These are phyloP conservation scores for Lepidopterella palustris DNA, from an alignment of 495 filamentous ascomycete species.

Conservation along the genomic window DNA sequence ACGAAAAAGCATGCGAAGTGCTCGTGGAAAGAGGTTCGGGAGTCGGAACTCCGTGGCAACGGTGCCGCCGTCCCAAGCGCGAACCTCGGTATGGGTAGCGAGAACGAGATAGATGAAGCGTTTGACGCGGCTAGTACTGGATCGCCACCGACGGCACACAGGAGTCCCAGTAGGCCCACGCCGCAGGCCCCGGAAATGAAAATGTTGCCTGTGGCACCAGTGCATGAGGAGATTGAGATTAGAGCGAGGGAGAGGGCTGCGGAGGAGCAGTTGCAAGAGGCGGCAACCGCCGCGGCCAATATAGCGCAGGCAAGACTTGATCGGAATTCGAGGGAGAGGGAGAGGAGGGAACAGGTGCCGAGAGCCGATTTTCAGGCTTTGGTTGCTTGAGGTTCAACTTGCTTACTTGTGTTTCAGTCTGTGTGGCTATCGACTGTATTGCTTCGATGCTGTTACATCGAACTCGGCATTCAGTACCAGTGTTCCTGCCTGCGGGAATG, in stretches of 20 bases:
- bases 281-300: neutral
- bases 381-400: too few species aligned
- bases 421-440: too few species aligned
- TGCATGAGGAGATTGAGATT: neutral
- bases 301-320: neutral
- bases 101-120: neutral
- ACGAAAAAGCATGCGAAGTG: conserved; percentile 86
- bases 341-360: neutral
- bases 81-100: neutral
- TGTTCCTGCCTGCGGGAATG: too few species aligned
- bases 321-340: too few species aligned
- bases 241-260: neutral
- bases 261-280: neutral
- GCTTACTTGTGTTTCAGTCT: too few species aligned
- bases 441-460: too few species aligned
- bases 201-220: too few species aligned
- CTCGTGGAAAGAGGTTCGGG: conserved; percentile 68
- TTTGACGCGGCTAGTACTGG: neutral
- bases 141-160: neutral
- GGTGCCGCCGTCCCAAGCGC: neutral
- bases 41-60: conserved; percentile 51
- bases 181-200: neutral
- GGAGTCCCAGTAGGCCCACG: neutral
- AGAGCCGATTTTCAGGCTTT: neutral
- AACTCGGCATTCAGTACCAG: too few species aligned